A percentile compares a stretch with the other conserved stretches of the same genome.
Conservation (phyloP, 805 yeast species). For the Maudiozyma barnettii region DNA sequence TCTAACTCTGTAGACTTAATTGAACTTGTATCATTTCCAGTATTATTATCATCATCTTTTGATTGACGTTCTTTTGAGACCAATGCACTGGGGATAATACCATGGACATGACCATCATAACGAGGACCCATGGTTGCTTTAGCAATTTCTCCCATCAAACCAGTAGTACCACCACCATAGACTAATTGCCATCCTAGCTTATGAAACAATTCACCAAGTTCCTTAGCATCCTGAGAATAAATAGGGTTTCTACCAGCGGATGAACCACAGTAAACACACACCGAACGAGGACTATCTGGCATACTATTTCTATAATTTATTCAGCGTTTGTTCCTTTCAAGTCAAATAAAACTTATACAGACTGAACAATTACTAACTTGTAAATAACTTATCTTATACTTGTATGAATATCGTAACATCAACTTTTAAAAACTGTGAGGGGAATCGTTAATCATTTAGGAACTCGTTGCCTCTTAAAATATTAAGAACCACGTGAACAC, state of each 20-base stretch:
- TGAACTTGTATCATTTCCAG: background rate
- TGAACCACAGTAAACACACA: slow-evolving; percentile 86
- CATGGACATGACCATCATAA: slow-evolving; percentile 58
- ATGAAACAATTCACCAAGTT: slow-evolving; percentile 53
- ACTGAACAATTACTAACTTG: too few relatives aligned
- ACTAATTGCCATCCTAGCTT: slow-evolving; percentile 59
- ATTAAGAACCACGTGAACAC: too few relatives aligned
- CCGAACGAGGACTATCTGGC: slow-evolving; percentile 19
- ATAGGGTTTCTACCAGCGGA: slow-evolving; percentile 51
- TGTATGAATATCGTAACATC: too few relatives aligned
- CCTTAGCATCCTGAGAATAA: slow-evolving; percentile 45
- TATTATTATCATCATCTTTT: slow-evolving; percentile 13
- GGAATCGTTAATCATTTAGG: too few relatives aligned
- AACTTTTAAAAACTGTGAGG: too few relatives aligned
- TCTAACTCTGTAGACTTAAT: background rate
- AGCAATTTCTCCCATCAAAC: slow-evolving; percentile 73
- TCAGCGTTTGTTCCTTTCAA: too few relatives aligned
- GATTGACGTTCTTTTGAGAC: slow-evolving; percentile 60
- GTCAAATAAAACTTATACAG: too few relatives aligned
- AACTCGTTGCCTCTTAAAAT: too few relatives aligned
- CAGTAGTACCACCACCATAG: slow-evolving; percentile 87
- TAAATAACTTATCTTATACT: too few relatives aligned
- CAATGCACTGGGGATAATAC: slow-evolving; percentile 78
- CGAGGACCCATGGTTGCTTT: slow-evolving; percentile 42
- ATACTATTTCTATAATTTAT: background rate